Conservation (phyloP, 352 stramenopile species). For the Aphanomyces cochlioides region DNA sequence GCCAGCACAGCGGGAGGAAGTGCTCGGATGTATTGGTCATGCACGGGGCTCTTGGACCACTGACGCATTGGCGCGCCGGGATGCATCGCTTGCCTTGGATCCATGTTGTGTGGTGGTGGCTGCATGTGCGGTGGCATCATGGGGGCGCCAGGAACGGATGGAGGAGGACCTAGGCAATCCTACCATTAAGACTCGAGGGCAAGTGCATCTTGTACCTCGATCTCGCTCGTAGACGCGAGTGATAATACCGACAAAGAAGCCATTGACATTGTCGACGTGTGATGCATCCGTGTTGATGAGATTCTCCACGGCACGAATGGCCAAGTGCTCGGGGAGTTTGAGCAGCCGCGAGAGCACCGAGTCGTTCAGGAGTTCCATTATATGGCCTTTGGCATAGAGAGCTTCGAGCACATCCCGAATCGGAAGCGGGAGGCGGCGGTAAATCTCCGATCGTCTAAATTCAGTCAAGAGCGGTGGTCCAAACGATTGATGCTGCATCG, state of each 20-base stretch:
- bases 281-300: constrained; percentile 70
- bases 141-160: neutral
- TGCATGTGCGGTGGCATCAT: too few species aligned
- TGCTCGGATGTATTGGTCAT: constrained; percentile 32
- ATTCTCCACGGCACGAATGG: constrained; percentile 65
- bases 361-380: constrained; percentile 67
- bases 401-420: constrained; percentile 54
- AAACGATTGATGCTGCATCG: neutral
- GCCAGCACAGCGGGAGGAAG: constrained; percentile 65
- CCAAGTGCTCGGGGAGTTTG: constrained; percentile 61
- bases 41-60: constrained; percentile 21
- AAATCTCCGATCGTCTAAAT: constrained; percentile 42
- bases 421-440: constrained; percentile 45
- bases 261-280: constrained; percentile 72
- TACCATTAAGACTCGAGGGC: neutral
- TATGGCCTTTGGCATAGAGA: constrained; percentile 48
- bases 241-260: constrained; percentile 81
- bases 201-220: constrained; percentile 4
- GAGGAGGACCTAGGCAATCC: constrained; percentile 12
- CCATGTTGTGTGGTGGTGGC: too few species aligned
- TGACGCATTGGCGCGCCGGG: neutral
- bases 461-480: constrained; percentile 4
- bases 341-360: constrained; percentile 66
- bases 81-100: neutral
- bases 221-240: constrained; percentile 67